Evolutionary conservation across 2,329 filamentous ascomycete species (phyloP).

Genomic region (Hypoxylon sp.): DNA sequence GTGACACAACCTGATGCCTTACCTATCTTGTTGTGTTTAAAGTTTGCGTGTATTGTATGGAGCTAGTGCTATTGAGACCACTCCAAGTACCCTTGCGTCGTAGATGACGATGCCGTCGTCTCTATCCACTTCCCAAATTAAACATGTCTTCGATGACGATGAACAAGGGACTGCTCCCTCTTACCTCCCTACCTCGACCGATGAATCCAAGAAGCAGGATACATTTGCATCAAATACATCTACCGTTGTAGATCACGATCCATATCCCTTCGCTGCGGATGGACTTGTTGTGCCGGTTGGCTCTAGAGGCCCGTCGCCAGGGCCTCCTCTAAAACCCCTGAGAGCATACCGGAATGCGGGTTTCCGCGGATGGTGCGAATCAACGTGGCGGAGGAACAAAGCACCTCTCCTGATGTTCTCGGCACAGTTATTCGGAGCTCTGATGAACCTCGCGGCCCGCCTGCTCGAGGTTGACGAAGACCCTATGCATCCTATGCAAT

Average conservation of each 20-base stretch:
- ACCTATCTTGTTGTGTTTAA: constrained; percentile 9
- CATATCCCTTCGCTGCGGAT: constrained; percentile 54
- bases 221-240: constrained; percentile 26
- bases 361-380: constrained; percentile 30
- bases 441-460: constrained; percentile 87
- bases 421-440: constrained; percentile 82
- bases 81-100: not conserved
- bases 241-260: constrained; percentile 26
- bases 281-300: constrained; percentile 45
- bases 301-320: constrained; percentile 21
- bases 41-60: constrained; percentile 17
- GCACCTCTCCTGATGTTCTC: constrained; percentile 79
- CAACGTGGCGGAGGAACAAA: constrained; percentile 67
- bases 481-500: constrained; percentile 84
- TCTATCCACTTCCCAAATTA: constrained; percentile 16
- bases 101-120: constrained; percentile 27
- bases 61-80: constrained; percentile 5
- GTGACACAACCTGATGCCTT: constrained; percentile 5
- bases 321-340: constrained; percentile 20
- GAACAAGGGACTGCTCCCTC: constrained; percentile 14
- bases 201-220: constrained; percentile 26
- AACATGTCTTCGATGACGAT: constrained; percentile 11
- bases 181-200: constrained; percentile 14
- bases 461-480: constrained; percentile 73
- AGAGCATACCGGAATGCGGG: not conserved